Conservation (phyloP, 2,329 filamentous ascomycete genomes). For the Sporothrix pseudoabietina region DNA sequence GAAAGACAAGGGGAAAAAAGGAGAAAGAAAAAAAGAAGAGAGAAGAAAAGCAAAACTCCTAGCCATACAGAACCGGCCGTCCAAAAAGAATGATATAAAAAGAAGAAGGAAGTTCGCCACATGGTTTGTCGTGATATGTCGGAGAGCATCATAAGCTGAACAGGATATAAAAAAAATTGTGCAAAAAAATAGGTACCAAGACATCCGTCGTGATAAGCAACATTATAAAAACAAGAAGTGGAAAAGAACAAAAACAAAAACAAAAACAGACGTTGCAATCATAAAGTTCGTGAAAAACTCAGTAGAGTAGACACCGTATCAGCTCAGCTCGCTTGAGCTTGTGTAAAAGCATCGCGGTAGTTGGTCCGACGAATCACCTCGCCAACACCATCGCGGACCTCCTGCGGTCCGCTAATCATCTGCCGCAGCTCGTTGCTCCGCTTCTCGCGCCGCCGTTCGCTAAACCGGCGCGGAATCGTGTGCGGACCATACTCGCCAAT, state of each 20-base stretch:
- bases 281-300: conserved; percentile 7
- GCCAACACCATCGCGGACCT: conserved; percentile 60
- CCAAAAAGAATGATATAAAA: neutral
- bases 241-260: neutral
- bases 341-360: conserved; percentile 42
- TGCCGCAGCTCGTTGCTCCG: conserved; percentile 59
- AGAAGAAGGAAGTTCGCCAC: neutral
- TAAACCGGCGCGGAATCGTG: conserved; percentile 57
- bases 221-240: neutral
- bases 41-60: conserved; percentile 10
- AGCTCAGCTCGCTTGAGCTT: conserved; percentile 30
- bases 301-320: neutral
- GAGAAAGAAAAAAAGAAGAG: neutral
- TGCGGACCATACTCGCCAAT: conserved; percentile 54
- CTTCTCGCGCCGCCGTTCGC: conserved; percentile 61
- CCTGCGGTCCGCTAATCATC: conserved; percentile 62
- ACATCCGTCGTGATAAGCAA: neutral
- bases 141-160: conserved; percentile 22
- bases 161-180: conserved; percentile 1
- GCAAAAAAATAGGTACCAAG: neutral
- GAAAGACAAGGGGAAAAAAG: neutral
- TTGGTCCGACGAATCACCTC: conserved; percentile 56
- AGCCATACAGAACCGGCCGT: neutral
- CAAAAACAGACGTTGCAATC: conserved; percentile 15
- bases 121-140: conserved; percentile 22